These are phyloP conservation scores for Torulaspora pretoriensis DNA, from an alignment of 1,139 yeast species.

Conservation along the genomic window DNA sequence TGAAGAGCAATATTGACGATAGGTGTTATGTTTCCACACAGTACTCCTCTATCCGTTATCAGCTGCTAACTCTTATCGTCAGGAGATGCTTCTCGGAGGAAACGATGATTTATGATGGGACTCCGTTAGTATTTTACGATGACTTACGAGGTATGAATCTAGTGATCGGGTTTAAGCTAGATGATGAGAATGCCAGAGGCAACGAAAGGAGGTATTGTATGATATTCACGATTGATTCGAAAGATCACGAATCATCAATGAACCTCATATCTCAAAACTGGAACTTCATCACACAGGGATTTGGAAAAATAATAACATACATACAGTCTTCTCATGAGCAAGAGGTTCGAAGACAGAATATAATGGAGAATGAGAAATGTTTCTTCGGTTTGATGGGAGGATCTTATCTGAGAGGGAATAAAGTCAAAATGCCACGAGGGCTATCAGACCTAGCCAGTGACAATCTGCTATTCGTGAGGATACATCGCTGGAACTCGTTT, in stretches of 20 bases:
- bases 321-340: slow-evolving; percentile 45
- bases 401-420: slow-evolving; percentile 44
- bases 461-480: slow-evolving; percentile 52
- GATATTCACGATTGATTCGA: slow-evolving; percentile 59
- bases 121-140: slow-evolving; percentile 72
- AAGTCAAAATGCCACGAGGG: slow-evolving; percentile 51
- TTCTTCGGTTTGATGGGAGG: slow-evolving; percentile 39
- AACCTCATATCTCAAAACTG: slow-evolving; percentile 50
- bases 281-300: slow-evolving; percentile 50
- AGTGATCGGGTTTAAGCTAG: slow-evolving; percentile 60
- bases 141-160: slow-evolving; percentile 63
- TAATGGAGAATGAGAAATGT: slow-evolving; percentile 41
- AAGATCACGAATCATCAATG: slow-evolving; percentile 37
- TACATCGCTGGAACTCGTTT: slow-evolving; percentile 65
- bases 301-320: slow-evolving; percentile 48
- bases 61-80: slow-evolving; percentile 41
- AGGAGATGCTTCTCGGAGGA: slow-evolving; percentile 71
- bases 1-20: slow-evolving; percentile 22
- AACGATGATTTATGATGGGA: slow-evolving; percentile 58
- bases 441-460: slow-evolving; percentile 60
- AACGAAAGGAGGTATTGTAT: slow-evolving; percentile 70
- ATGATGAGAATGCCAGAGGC: slow-evolving; percentile 71
- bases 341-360: slow-evolving; percentile 28
- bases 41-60: slow-evolving; percentile 50
- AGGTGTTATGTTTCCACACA: slow-evolving; percentile 48